Percentiles rank a stretch among this genome's conserved stretches.
These are phyloP conservation scores for Aureobasidium sp. DNA, from an alignment of 2,329 filamentous ascomycete genomes.

Conservation along the genomic window DNA sequence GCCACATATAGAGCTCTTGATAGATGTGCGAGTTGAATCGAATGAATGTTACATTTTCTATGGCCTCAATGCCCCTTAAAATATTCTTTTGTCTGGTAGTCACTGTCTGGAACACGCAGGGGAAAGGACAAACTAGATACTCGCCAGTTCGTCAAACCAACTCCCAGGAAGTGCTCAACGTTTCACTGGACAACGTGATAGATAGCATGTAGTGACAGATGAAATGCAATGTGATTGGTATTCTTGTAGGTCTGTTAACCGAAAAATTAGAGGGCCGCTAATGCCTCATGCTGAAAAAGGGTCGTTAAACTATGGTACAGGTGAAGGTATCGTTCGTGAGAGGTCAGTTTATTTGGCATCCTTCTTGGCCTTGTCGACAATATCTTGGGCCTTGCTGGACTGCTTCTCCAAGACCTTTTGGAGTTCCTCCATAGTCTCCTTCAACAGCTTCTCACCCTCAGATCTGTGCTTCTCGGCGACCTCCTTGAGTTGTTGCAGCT, in stretches of 20 bases:
- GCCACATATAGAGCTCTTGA: too few species aligned
- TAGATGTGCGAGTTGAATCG: too few species aligned
- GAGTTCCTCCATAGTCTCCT: conserved; percentile 62
- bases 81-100: too few species aligned
- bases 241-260: conserved; percentile 3
- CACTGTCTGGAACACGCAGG: too few species aligned
- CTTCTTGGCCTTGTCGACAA: conserved; percentile 50
- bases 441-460: conserved; percentile 62
- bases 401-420: conserved; percentile 57
- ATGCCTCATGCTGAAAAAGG: background rate
- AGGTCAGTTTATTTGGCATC: conserved; percentile 29
- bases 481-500: conserved; percentile 58
- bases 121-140: too few species aligned
- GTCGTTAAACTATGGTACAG: conserved; percentile 16
- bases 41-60: too few species aligned
- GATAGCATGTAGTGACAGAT: too few species aligned
- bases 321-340: background rate
- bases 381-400: conserved; percentile 50
- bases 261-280: conserved; percentile 4
- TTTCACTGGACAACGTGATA: too few species aligned
- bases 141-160: too few species aligned
- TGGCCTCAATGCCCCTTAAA: too few species aligned
- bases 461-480: conserved; percentile 60
- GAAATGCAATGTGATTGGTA: too few species aligned
- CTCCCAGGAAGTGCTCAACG: too few species aligned